These are phyloP conservation scores for Tolypocladium inflatum DNA, from an alignment of 2,329 filamentous ascomycete genomes.

Conservation along the genomic window DNA sequence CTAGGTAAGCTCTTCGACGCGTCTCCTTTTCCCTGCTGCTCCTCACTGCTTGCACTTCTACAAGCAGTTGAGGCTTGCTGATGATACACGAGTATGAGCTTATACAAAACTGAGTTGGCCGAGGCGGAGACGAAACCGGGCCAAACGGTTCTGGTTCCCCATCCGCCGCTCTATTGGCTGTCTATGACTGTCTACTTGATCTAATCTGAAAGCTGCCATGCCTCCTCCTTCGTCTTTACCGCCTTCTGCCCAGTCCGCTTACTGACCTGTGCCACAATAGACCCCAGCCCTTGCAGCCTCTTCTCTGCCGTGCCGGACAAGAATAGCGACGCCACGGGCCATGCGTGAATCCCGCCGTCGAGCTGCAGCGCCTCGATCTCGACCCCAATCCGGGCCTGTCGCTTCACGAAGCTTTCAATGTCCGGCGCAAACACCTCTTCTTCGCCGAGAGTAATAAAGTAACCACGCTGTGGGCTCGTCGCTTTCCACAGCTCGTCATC, in stretches of 20 bases:
- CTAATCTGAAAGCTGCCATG: conserved; percentile 46
- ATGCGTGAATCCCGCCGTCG: conserved; percentile 64
- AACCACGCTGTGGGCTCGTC: conserved; percentile 56
- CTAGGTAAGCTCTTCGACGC: neutral
- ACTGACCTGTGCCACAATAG: conserved; percentile 29
- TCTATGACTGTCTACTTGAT: conserved; percentile 47
- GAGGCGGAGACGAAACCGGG: conserved; percentile 40
- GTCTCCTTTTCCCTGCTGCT: neutral
- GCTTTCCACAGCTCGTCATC: conserved; percentile 57
- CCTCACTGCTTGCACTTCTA: neutral
- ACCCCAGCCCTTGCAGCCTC: conserved; percentile 42
- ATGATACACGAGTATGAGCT: conserved; percentile 23
- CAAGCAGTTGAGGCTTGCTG: conserved; percentile 10
- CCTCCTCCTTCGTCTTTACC: conserved; percentile 7
- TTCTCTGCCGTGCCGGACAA: conserved; percentile 37
- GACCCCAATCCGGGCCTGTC: conserved; percentile 43
- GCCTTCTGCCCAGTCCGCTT: conserved; percentile 13
- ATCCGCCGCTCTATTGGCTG: conserved; percentile 13
- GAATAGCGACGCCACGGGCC: conserved; percentile 65
- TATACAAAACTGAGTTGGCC: conserved; percentile 22
- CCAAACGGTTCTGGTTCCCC: conserved; percentile 34
- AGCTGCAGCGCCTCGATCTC: conserved; percentile 51
- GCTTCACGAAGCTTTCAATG: conserved; percentile 48
- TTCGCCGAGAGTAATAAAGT: conserved; percentile 61
- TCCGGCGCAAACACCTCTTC: conserved; percentile 73